A percentile compares a stretch with the other conserved stretches of the same genome.
phyloP scores from a whole-genome alignment of 306 rosid species.

The Gynostemma pentaphyllum region DNA sequence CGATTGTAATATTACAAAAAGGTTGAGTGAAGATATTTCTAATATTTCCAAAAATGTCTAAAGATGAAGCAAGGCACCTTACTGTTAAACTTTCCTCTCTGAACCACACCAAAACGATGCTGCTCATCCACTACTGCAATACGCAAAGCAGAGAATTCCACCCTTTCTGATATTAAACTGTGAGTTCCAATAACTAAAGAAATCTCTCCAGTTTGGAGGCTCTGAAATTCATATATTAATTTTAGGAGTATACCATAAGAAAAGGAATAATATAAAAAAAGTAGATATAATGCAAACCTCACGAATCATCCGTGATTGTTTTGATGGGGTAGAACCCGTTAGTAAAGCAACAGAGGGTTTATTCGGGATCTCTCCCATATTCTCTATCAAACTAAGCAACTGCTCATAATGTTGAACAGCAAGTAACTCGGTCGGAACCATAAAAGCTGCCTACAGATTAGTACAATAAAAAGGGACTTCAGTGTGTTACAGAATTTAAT shows the following conservation, averaged over 20 bases:
- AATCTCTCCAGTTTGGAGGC: slow-evolving; percentile 74
- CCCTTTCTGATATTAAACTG: slow-evolving; percentile 78
- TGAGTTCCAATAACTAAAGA: slow-evolving; percentile 90
- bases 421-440: slow-evolving; percentile 99
- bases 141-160: slow-evolving; percentile 78
- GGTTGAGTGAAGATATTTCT: background rate
- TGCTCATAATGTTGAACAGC: slow-evolving; percentile 87
- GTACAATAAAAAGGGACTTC: slow-evolving; percentile 7
- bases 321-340: slow-evolving; percentile 80
- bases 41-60: background rate
- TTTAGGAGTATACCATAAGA: slow-evolving; percentile 11
- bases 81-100: slow-evolving; percentile 91
- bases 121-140: slow-evolving; percentile 98
- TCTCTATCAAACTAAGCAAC: slow-evolving; percentile 50
- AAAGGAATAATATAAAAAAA: slow-evolving; percentile 10
- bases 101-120: slow-evolving; percentile 98
- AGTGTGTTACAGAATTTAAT: background rate
- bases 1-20: background rate
- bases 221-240: slow-evolving; percentile 32
- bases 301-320: slow-evolving; percentile 73
- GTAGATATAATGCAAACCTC: slow-evolving; percentile 34
- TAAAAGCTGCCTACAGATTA: slow-evolving; percentile 78
- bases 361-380: slow-evolving; percentile 34
- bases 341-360: slow-evolving; percentile 83
- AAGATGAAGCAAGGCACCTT: slow-evolving; percentile 45